Conservation (phyloP, 371 early-diverging fungal species). For the Actinomortierella ambigua region DNA sequence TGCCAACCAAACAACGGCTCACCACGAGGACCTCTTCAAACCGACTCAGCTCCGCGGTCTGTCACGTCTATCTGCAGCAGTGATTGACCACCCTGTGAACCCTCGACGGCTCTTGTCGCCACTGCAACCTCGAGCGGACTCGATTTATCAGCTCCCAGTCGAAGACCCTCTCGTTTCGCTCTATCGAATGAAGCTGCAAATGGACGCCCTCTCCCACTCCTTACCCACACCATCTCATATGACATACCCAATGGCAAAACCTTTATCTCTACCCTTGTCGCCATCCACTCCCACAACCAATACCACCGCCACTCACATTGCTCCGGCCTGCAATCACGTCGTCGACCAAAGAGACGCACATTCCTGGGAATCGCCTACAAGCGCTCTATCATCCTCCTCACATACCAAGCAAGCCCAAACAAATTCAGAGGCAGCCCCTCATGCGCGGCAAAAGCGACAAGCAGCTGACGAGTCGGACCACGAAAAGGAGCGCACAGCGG, state of each 20-base stretch:
- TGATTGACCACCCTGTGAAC: slow-evolving; percentile 13
- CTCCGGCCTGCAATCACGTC: background rate
- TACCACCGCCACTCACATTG: background rate
- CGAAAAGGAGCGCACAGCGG: no score
- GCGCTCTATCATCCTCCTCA: no score
- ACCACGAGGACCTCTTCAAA: background rate
- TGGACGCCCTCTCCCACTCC: background rate
- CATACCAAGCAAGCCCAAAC: no score
- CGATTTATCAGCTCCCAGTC: slow-evolving; percentile 9
- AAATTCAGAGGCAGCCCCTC: no score
- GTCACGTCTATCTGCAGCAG: slow-evolving; percentile 14
- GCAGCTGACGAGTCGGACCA: no score
- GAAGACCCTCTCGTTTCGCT: slow-evolving; percentile 20
- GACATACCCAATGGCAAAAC: background rate
- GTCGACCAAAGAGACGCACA: no score
- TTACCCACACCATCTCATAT: background rate
- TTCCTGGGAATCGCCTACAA: no score
- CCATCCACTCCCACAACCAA: slow-evolving; percentile 13
- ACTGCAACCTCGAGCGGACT: background rate
- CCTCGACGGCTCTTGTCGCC: background rate
- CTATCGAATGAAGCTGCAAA: slow-evolving; percentile 1
- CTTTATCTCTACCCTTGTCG: background rate
- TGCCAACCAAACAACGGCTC: slow-evolving; percentile 19
- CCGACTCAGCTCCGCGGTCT: slow-evolving; percentile 8
- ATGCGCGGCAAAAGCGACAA: no score